Evolutionary conservation across 441 rosid species (phyloP), one percentile per base, ranked within the genome.

Genomic region (Gossypium schwendimanii): DNA sequence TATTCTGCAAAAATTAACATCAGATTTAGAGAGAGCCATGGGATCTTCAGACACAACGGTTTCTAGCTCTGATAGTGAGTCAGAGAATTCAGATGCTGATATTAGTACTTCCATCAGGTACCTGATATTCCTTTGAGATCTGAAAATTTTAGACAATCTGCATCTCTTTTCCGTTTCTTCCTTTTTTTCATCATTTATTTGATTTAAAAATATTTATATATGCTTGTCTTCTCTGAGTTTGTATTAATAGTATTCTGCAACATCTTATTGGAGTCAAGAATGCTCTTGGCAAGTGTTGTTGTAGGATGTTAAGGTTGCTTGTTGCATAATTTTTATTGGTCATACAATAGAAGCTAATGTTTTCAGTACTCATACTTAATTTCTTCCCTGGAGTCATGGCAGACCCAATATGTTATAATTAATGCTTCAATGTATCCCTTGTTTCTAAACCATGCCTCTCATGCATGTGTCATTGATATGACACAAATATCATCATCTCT

Each of bases 11-110:
- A 84, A 76, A 77, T 80, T 96, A 84, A 86, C 87, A 10, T 76
- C 76, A 71, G 91, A 92, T 72, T 73, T 94, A 80, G 95, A 87
- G 85, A 88, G 83, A 81, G 99, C 98, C 65, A 59, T 89, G 81
- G 85, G 75, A 47, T 84, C 82, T 67, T 83, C 58, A 66, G 87
- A 82, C 63, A 20, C 74, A 36, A 64, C 53, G n/a, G 81, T 71
- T 72, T 85, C 86, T 41, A 92, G 89, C 81, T 89, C 97, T 78
- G 97, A 88, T 64, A 85, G 91, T 73, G 90, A 84, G 74, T 89
- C 97, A n/a, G 97, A 85, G 67, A 83, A 82, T 83, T 86, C 97
- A 74, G 95, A 87, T 84, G 78, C 84, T 12, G 94, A 83, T 78
- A 78, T 61, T 26, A 76, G 67, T 70, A 82, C 73, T 80, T 69